Percentiles rank a stretch among this genome's conserved stretches.
Conservation (phyloP, 768 basidiomycete species). For the Coprinopsis strossmayeri region DNA sequence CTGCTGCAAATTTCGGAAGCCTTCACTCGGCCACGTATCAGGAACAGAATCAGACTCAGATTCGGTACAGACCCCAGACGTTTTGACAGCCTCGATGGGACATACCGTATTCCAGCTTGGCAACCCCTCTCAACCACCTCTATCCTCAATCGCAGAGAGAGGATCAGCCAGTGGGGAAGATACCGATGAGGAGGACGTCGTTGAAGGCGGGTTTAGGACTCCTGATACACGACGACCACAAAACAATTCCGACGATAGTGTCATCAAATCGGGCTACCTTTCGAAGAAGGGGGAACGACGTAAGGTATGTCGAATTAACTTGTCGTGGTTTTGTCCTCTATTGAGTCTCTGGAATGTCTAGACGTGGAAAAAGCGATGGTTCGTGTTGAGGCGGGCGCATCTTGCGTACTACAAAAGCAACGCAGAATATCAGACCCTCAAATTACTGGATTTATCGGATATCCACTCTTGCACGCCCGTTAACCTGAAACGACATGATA, state of each 20-base stretch:
- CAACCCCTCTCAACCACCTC: constrained; percentile 40
- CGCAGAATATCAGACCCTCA: constrained; percentile 89
- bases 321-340: too few species aligned
- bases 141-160: constrained; percentile 76
- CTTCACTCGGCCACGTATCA: constrained; percentile 36
- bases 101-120: constrained; percentile 26
- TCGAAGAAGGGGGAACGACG: constrained; percentile 97
- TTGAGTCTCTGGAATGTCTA: constrained; percentile 22
- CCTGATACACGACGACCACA: constrained; percentile 38
- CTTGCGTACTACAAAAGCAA: constrained; percentile 96
- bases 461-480: constrained; percentile 89
- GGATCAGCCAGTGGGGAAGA: constrained; percentile 68
- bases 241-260: constrained; percentile 55
- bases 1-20: constrained; percentile 8
- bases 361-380: constrained; percentile 99
- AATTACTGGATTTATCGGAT: constrained; percentile 79
- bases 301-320: constrained; percentile 55
- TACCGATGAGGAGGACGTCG: constrained; percentile 66
- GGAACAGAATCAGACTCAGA: constrained; percentile 88
- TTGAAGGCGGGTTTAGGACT: constrained; percentile 40
- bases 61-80: constrained; percentile 54
- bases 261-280: constrained; percentile 88
- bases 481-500: constrained; percentile 79
- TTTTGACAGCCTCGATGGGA: constrained; percentile 30
- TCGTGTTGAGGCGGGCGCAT: constrained; percentile 87